Evolutionary conservation across 2,329 filamentous ascomycete genomes (phyloP).

Genomic region (Clonostachys sp.): DNA sequence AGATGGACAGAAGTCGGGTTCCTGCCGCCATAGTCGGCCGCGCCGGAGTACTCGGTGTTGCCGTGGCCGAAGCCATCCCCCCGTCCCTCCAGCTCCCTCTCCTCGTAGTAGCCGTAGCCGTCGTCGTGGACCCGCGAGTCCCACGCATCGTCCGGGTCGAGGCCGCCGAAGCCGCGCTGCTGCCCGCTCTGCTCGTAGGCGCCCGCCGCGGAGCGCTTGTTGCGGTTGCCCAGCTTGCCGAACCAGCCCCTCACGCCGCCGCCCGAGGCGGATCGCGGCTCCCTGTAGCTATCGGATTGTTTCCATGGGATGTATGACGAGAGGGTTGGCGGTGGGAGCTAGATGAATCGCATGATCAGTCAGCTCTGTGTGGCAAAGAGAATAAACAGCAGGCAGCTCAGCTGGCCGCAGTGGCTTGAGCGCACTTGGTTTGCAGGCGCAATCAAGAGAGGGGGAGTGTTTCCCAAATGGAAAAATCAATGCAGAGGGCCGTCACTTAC

Average conservation of each 20-base stretch:
- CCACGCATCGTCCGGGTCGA: slow-evolving; percentile 85
- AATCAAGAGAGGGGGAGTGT: not conserved
- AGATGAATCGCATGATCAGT: not conserved
- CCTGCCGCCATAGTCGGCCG: slow-evolving; percentile 44
- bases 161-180: slow-evolving; percentile 51
- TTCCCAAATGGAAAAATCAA: not conserved
- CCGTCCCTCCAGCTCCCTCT: slow-evolving; percentile 62
- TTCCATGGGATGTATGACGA: slow-evolving; percentile 70
- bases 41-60: slow-evolving; percentile 21
- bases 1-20: slow-evolving; percentile 28
- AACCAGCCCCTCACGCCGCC: slow-evolving; percentile 72
- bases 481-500: slow-evolving; percentile 32
- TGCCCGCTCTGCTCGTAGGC: slow-evolving; percentile 62
- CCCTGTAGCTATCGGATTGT: slow-evolving; percentile 38
- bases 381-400: too few species aligned
- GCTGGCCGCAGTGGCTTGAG: too few species aligned
- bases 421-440: not conserved
- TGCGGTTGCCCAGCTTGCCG: slow-evolving; percentile 60
- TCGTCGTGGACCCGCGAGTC: slow-evolving; percentile 72
- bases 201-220: slow-evolving; percentile 61
- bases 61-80: slow-evolving; percentile 17
- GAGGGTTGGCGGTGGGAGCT: slow-evolving; percentile 67
- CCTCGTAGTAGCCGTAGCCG: slow-evolving; percentile 64
- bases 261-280: slow-evolving; percentile 50
- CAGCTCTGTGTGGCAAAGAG: not conserved